Evolutionary conservation across 164 flowering plant genomes (phyloP).

Genomic region (Cinnamomum micranthum): DNA sequence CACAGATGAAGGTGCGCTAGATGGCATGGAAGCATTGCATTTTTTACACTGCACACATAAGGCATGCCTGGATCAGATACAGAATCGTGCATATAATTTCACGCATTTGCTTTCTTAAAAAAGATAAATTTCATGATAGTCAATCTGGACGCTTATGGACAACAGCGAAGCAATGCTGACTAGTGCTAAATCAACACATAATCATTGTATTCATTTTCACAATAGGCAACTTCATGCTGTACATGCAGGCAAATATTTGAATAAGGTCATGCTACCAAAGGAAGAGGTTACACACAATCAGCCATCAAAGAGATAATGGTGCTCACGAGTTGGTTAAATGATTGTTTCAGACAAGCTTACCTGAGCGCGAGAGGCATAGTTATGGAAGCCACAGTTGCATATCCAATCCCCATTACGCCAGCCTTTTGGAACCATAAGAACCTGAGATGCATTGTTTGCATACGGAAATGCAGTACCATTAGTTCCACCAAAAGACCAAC

Average conservation of each 20-base stretch:
- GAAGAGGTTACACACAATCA: not conserved
- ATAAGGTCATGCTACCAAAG: not conserved
- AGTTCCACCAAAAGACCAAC: conserved; percentile 48
- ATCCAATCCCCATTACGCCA: conserved; percentile 97
- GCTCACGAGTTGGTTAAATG: not conserved
- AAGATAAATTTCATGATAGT: not conserved
- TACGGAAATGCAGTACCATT: conserved; percentile 36
- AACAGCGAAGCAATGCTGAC: too few species aligned
- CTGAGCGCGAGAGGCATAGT: conserved; percentile 86
- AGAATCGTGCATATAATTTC: not conserved
- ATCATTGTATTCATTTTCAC: not conserved
- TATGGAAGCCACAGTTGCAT: conserved; percentile 90
- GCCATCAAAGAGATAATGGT: not conserved
- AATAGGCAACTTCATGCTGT: not conserved
- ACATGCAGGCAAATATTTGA: not conserved
- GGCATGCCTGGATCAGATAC: conserved; percentile 4
- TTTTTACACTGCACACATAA: conserved; percentile 74
- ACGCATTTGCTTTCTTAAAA: not conserved
- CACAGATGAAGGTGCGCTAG: conserved; percentile 32
- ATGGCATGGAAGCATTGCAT: conserved; percentile 68
- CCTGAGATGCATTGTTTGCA: conserved; percentile 38
- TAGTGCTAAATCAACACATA: too few species aligned
- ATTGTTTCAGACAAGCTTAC: conserved; percentile 46
- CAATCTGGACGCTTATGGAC: not conserved
- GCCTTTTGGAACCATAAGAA: conserved; percentile 55